Evolutionary conservation across 2,329 filamentous ascomycete species (phyloP).

Genomic region (Sphaerostilbella broomeana): DNA sequence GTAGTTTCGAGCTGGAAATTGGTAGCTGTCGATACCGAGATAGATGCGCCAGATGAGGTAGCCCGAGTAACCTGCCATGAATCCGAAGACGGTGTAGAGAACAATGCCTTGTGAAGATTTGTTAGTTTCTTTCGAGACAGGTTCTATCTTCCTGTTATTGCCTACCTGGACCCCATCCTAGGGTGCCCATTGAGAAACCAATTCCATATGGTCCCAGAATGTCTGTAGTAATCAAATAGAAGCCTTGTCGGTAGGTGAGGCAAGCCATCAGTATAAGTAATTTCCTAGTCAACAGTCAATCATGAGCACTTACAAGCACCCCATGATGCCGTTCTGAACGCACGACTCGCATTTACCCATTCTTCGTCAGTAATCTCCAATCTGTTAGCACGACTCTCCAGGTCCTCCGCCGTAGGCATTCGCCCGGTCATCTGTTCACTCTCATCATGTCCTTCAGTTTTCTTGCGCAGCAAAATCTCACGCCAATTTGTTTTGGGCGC

Average conservation of each 20-base stretch:
- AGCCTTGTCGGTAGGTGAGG: too few relatives aligned
- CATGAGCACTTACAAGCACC: too few relatives aligned
- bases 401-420: not conserved
- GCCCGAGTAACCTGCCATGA: slow-evolving; percentile 31
- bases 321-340: slow-evolving; percentile 13
- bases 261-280: too few relatives aligned
- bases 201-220: slow-evolving; percentile 14
- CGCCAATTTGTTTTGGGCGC: slow-evolving; percentile 7
- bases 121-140: too few relatives aligned
- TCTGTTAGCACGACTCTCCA: too few relatives aligned
- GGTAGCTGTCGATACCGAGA: slow-evolving; percentile 29
- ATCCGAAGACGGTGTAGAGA: slow-evolving; percentile 39
- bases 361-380: slow-evolving; percentile 28
- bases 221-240: slow-evolving; percentile 15
- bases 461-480: slow-evolving; percentile 9
- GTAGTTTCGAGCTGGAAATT: slow-evolving; percentile 40
- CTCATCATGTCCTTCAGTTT: not conserved
- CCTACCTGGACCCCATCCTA: slow-evolving; percentile 21
- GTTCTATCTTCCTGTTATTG: too few relatives aligned
- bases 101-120: slow-evolving; percentile 40
- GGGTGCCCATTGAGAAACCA: slow-evolving; percentile 13
- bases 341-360: slow-evolving; percentile 35
- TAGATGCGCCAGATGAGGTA: slow-evolving; percentile 41
- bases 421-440: not conserved
- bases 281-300: too few relatives aligned